A percentile compares a stretch with the other conserved stretches of the same genome.
Conservation (phyloP, 495 filamentous ascomycete genomes). For the Copromyces sp. region DNA sequence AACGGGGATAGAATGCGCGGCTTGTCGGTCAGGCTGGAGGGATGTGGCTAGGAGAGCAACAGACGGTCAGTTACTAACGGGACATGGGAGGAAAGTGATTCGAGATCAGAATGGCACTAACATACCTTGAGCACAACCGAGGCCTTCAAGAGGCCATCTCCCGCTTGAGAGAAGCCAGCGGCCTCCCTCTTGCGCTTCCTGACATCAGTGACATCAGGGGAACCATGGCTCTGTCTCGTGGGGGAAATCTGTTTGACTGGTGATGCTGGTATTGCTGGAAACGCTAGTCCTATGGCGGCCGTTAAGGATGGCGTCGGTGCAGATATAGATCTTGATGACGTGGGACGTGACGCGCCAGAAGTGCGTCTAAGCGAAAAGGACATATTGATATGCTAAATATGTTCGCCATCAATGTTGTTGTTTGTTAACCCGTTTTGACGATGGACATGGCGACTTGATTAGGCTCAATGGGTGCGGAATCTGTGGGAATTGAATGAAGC, state of each 20-base stretch:
- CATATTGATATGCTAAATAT: conserved; percentile 22
- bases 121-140: conserved; percentile 38
- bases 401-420: conserved; percentile 12
- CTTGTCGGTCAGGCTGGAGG: conserved; percentile 44
- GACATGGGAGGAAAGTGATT: not conserved
- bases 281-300: conserved; percentile 10
- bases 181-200: conserved; percentile 23
- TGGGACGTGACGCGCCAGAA: conserved; percentile 30
- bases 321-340: conserved; percentile 18
- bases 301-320: conserved; percentile 22
- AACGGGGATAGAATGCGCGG: conserved; percentile 51
- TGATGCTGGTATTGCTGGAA: not conserved
- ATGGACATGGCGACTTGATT: not conserved
- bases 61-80: conserved; percentile 9
- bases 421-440: not conserved
- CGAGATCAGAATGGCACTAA: not conserved
- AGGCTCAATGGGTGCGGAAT: not conserved
- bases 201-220: not conserved
- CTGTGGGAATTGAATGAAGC: not conserved
- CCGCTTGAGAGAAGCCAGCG: conserved; percentile 11
- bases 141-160: conserved; percentile 39
- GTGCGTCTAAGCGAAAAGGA: conserved; percentile 17
- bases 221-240: not conserved
- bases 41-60: conserved; percentile 39
- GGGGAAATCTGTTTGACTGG: not conserved